These are phyloP conservation scores for Hibiscus trionum DNA, from an alignment of 345 rosid species.

Conservation along the genomic window DNA sequence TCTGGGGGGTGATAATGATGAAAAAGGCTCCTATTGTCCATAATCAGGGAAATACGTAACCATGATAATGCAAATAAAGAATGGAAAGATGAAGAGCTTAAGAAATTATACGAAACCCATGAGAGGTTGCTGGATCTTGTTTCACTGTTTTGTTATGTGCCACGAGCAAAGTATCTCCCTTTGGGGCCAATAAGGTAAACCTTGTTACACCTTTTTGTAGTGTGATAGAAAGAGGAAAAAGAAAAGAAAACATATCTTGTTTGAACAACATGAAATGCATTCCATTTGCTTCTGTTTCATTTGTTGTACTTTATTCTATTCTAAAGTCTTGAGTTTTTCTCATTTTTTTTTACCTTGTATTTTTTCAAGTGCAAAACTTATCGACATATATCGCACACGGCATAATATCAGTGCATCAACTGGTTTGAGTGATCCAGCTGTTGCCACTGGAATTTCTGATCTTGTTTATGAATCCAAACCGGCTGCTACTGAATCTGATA, in stretches of 20 bases:
- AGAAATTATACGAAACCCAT: slow-evolving; percentile 88
- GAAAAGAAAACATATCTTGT: neutral
- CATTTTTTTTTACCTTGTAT: neutral
- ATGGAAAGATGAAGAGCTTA: slow-evolving; percentile 96
- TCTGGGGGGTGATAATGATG: neutral
- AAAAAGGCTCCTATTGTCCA: slow-evolving; percentile 14
- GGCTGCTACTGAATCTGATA: slow-evolving; percentile 57
- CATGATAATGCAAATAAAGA: slow-evolving; percentile 93
- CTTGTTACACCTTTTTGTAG: neutral
- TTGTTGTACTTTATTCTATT: neutral
- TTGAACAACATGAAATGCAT: neutral
- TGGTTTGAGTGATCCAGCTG: slow-evolving; percentile 85
- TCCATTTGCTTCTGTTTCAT: neutral
- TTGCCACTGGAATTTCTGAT: slow-evolving; percentile 91
- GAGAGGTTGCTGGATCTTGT: slow-evolving; percentile 91
- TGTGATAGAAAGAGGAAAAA: neutral
- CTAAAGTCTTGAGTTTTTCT: neutral
- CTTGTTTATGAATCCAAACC: slow-evolving; percentile 77
- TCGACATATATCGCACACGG: slow-evolving; percentile 43
- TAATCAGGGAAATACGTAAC: slow-evolving; percentile 76
- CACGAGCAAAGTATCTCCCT: slow-evolving; percentile 91
- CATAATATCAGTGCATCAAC: slow-evolving; percentile 85
- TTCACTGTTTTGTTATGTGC: slow-evolving; percentile 88
- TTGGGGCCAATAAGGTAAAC: slow-evolving; percentile 89
- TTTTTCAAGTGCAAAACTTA: slow-evolving; percentile 70